phyloP scores from a whole-genome alignment of 202 grass and related monocot species.

The Brachypodium distachyon region DNA sequence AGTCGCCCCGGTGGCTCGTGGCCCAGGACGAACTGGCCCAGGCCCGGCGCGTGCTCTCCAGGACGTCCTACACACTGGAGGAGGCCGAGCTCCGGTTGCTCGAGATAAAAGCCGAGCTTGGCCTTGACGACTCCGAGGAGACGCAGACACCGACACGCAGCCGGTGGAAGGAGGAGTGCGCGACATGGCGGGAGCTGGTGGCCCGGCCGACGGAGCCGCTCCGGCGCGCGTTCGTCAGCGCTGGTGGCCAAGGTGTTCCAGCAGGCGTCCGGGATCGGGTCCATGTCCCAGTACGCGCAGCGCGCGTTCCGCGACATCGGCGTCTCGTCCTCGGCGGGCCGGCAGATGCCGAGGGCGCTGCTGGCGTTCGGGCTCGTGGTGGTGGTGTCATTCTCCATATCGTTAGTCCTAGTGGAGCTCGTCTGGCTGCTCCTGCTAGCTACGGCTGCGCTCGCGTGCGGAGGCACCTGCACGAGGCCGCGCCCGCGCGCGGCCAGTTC shows the following conservation, averaged over 20 bases:
- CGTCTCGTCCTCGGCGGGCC: neutral
- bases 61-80: conserved; percentile 36
- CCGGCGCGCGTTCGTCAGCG: conserved; percentile 6
- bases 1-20: conserved; percentile 47
- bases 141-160: neutral
- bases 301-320: conserved; percentile 7
- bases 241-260: conserved; percentile 44
- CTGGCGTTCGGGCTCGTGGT: conserved; percentile 22
- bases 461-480: neutral
- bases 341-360: neutral
- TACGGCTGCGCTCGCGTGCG: neutral
- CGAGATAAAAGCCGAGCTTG: conserved; percentile 35
- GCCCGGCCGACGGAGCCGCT: conserved; percentile 33
- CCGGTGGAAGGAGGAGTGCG: conserved; percentile 19
- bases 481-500: too few relatives aligned
- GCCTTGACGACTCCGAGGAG: conserved; percentile 5
- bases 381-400: neutral
- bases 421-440: conserved; percentile 15
- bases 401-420: conserved; percentile 25
- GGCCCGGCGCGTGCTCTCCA: conserved; percentile 38
- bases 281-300: conserved; percentile 16
- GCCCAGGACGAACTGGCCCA: conserved; percentile 19
- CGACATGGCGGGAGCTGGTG: neutral
- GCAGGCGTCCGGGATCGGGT: conserved; percentile 30
- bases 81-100: conserved; percentile 37